Evolutionary conservation across 352 stramenopile genomes (phyloP).

Genomic region (Phytophthora podocarpi): DNA sequence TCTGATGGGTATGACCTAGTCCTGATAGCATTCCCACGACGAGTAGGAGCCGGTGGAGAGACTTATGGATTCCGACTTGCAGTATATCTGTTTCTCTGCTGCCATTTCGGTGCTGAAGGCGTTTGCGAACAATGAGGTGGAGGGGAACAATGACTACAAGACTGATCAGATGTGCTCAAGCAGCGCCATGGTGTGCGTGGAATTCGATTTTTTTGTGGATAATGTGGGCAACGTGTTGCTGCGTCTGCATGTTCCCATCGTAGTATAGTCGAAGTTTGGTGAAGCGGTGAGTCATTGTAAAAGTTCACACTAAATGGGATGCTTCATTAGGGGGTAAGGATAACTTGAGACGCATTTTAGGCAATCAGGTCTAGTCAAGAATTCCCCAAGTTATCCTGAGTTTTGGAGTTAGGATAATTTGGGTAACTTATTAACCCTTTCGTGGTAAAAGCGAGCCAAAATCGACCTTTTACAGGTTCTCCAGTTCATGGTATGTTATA

Average conservation of each 20-base stretch:
- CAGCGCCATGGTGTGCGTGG: slow-evolving; percentile 19
- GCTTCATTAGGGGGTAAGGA: too few species aligned
- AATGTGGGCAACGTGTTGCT: slow-evolving; percentile 23
- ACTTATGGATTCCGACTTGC: slow-evolving; percentile 21
- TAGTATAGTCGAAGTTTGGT: too few species aligned
- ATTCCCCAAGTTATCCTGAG: too few species aligned
- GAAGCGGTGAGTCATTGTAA: too few species aligned
- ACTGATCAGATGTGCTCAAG: slow-evolving; percentile 24
- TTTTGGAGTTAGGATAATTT: too few species aligned
- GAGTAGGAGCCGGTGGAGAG: slow-evolving; percentile 30
- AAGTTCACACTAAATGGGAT: too few species aligned
- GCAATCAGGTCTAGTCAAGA: too few species aligned
- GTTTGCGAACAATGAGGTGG: slow-evolving; percentile 27
- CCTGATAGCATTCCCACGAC: slow-evolving; percentile 26
- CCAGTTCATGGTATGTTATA: too few species aligned
- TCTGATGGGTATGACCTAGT: slow-evolving; percentile 13
- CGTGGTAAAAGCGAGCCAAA: too few species aligned
- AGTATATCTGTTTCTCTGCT: slow-evolving; percentile 14
- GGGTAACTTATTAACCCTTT: too few species aligned
- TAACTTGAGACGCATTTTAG: too few species aligned
- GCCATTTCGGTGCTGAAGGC: slow-evolving; percentile 21
- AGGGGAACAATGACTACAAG: slow-evolving; percentile 21
- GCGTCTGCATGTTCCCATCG: slow-evolving; percentile 8
- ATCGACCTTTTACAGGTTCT: too few species aligned
- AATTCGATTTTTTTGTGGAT: slow-evolving; percentile 33